Conservation (phyloP, 495 filamentous ascomycete species). For the Penicillium soppii region DNA sequence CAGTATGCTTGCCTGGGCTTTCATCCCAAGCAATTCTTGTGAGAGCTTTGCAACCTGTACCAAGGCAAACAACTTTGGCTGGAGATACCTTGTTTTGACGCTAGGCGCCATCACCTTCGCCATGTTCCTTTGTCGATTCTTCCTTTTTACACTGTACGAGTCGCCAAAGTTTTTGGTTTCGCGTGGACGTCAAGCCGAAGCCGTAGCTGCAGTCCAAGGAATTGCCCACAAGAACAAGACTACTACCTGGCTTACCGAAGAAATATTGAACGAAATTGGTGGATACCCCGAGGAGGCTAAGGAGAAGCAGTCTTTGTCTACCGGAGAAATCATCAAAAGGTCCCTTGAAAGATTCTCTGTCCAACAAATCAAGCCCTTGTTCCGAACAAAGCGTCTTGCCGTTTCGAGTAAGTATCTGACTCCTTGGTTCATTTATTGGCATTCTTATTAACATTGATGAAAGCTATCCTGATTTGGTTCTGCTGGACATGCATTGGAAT, state of each 20-base stretch:
- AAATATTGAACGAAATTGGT: constrained; percentile 46
- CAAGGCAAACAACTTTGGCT: constrained; percentile 63
- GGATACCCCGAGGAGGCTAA: constrained; percentile 33
- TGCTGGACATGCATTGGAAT: constrained; percentile 50
- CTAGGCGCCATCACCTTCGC: constrained; percentile 65
- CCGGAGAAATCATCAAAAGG: constrained; percentile 41
- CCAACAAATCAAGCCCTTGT: constrained; percentile 47
- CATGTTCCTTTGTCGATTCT: constrained; percentile 63
- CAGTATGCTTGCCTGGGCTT: constrained; percentile 51
- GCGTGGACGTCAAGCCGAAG: constrained; percentile 61
- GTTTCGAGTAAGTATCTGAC: constrained; percentile 29
- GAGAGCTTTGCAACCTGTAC: constrained; percentile 46
- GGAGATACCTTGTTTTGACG: constrained; percentile 68
- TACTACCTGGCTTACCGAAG: constrained; percentile 47
- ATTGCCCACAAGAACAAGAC: constrained; percentile 47
- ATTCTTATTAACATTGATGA: neutral
- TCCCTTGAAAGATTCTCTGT: constrained; percentile 47
- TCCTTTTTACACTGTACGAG: constrained; percentile 52
- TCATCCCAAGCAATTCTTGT: constrained; percentile 43
- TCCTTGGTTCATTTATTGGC: neutral
- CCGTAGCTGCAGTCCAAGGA: constrained; percentile 61
- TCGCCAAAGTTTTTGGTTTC: constrained; percentile 73
- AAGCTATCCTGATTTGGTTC: constrained; percentile 43
- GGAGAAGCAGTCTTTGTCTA: constrained; percentile 30
- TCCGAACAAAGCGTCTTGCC: constrained; percentile 42